Percentiles rank a stretch among this genome's conserved stretches.
Evolutionary conservation across 345 rosid species (phyloP).

Genomic region (Gossypium stocksii): DNA sequence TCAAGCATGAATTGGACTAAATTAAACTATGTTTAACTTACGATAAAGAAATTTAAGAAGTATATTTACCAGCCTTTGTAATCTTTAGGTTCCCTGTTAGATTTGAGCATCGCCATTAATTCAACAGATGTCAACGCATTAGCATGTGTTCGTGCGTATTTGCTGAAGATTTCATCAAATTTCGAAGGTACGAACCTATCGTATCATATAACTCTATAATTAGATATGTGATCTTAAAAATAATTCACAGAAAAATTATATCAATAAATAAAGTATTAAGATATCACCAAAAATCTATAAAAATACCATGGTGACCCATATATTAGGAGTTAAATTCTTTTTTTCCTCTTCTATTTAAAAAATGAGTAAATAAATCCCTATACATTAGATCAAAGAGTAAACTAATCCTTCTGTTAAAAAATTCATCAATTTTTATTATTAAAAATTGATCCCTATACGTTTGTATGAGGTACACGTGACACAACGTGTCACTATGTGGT

Average conservation of each 20-base stretch:
- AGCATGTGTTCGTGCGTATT: conserved; percentile 40
- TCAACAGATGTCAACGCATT: conserved; percentile 50
- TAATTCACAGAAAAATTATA: not conserved
- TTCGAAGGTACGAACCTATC: conserved; percentile 61
- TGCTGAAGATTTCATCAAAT: conserved; percentile 68
- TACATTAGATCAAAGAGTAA: too few species aligned
- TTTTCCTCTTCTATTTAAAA: too few species aligned
- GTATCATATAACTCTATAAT: not conserved
- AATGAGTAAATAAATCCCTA: too few species aligned
- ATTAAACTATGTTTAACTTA: not conserved
- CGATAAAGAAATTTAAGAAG: not conserved
- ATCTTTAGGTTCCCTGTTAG: conserved; percentile 55
- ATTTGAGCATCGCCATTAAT: conserved; percentile 38
- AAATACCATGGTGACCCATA: too few species aligned
- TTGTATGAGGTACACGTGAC: too few species aligned
- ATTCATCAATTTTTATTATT: too few species aligned
- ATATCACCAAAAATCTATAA: too few species aligned
- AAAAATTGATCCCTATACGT: too few species aligned
- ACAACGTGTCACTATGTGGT: too few species aligned
- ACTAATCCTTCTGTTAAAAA: too few species aligned
- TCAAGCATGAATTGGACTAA: not conserved
- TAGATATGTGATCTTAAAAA: not conserved
- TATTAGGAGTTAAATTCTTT: too few species aligned
- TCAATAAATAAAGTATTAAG: too few species aligned
- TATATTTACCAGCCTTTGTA: conserved; percentile 42